Base-by-base conservation (phyloP, 768 basidiomycete species). In the Macrocybe gigantea region DNA sequence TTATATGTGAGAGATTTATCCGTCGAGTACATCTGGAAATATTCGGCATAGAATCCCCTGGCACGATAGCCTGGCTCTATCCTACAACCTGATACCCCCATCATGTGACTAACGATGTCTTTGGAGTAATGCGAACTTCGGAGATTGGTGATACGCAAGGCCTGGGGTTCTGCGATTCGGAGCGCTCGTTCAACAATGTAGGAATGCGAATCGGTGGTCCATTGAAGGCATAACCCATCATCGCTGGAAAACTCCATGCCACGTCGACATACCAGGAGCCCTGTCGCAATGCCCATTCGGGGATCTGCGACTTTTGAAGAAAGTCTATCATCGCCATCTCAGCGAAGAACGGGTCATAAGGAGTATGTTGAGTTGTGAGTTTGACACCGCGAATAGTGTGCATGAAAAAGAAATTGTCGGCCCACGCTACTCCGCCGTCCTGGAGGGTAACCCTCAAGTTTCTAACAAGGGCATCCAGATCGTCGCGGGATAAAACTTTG, bases 381-480 rank as follows among this genome's bases (percentile, higher is more conserved):
- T 69, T 69, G 0, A 55, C 40, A 0, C 65, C 66, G 1, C 58
- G 51, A 11, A 66, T 51, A 5, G 63, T 62, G 34, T 65, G 61
- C 2, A 66, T 53, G 29, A 67, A 52, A 11, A 61, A 55, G 14
- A 65, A 53, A 7, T 49, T 49, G 0, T 11, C 3, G 0, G 52
- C 59, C 64, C 59, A 64, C 0, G 39, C 31, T 6, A 51, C 12
- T 33, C 39, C 51, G 9, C 33, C 46, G 5, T 41, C 32, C 1
- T 7, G n/a, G 0, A 61, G 44, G 1, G 47, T 5, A 0, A 11
- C 14, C 10, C 61, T 57, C 14, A 68, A 57, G 1, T 7, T 2
- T 5, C 51, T 44, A 1, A 43, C 53, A 2, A 68, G 52, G 0
- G 10, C 2, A 6, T 59, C 51, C 7, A 32, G 12, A 6, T 49